Base-by-base conservation (phyloP, 495 filamentous ascomycete genomes). In the Beverwykella pulmonaria region DNA sequence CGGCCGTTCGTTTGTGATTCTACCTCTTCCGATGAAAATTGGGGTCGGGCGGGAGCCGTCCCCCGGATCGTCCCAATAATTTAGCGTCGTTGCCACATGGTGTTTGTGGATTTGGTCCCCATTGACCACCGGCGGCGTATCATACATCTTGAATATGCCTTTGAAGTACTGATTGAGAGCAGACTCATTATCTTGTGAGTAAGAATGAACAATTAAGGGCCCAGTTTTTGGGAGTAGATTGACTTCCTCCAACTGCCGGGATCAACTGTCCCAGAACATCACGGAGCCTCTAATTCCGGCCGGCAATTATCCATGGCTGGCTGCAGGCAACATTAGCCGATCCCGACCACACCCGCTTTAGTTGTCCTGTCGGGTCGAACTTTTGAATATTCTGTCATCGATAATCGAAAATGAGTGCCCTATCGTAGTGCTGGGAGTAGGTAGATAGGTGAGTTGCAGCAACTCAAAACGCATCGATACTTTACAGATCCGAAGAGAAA, bases 61-160 rank as follows among this genome's bases (percentile, higher is more conserved):
- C 8, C 82, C 47, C 0, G 91, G 89, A 0, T 84, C 81, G 2
- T 56, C 39, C 77, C 86, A 91, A 84, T 92, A 96, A 77, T 86
- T 84, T 0, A 96, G 79, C 44, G 71, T 75, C 25, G 88, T 81
- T 22, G 76, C 78, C 46, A 91, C 85, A 52, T 70, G 17, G 53
- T 63, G 62, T 63, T 69, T 69, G 2, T 48, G 55, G 14, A 32
- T 10, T 14, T 61, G 46, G 22, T 27, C 12, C 15, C 49, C 56
- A 27, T 44, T 58, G 27, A 30, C 53, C 4, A 19, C 54, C n/a
- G 20, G 25, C 27, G 17, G 20, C n/a, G 23, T 54, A 20, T 54
- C 49, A 27, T 27, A 2, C 59, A 63, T 63, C 32, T 63, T 44
- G 19, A 19, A 56, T 55, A 26, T 19, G 34, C 15, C 20, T 63